These are phyloP conservation scores for Glycine tomentella DNA, from an alignment of 306 rosid species.

Conservation along the genomic window DNA sequence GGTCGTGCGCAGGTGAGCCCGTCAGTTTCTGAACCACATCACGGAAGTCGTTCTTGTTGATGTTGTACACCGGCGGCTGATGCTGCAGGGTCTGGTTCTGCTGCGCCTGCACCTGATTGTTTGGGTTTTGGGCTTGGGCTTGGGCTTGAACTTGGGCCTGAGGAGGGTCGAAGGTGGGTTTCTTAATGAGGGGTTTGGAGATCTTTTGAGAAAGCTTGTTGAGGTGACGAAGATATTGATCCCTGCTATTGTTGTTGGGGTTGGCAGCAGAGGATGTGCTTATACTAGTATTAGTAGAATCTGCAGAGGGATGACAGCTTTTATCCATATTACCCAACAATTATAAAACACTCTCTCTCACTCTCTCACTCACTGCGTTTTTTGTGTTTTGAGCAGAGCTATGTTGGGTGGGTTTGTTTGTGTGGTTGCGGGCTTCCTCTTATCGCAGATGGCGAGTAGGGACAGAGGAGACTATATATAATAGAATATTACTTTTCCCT, in stretches of 20 bases:
- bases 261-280: not conserved
- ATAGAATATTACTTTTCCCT: not conserved
- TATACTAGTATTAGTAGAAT: constrained; percentile 27
- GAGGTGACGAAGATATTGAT: constrained; percentile 77
- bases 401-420: constrained; percentile 9
- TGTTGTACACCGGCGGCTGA: constrained; percentile 97
- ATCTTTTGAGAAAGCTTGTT: constrained; percentile 96
- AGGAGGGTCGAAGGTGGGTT: constrained; percentile 54
- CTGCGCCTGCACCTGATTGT: constrained; percentile 13
- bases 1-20: constrained; percentile 93
- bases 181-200: constrained; percentile 71
- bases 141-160: constrained; percentile 20
- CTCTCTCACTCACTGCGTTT: not conserved
- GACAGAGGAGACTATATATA: constrained; percentile 25
- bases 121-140: constrained; percentile 34
- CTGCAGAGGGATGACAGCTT: constrained; percentile 53
- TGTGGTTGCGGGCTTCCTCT: constrained; percentile 48
- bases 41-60: constrained; percentile 93
- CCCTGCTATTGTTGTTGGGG: not conserved
- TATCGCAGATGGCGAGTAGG: constrained; percentile 47
- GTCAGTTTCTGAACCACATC: constrained; percentile 97
- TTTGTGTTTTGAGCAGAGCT: constrained; percentile 3
- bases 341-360: not conserved
- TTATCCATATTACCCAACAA: constrained; percentile 39
- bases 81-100: constrained; percentile 63